Evolutionary conservation across 108 stramenopile genomes (phyloP), one percentile per base, ranked within the genome.

Genomic region (Chaetoceros tenuissimus): DNA sequence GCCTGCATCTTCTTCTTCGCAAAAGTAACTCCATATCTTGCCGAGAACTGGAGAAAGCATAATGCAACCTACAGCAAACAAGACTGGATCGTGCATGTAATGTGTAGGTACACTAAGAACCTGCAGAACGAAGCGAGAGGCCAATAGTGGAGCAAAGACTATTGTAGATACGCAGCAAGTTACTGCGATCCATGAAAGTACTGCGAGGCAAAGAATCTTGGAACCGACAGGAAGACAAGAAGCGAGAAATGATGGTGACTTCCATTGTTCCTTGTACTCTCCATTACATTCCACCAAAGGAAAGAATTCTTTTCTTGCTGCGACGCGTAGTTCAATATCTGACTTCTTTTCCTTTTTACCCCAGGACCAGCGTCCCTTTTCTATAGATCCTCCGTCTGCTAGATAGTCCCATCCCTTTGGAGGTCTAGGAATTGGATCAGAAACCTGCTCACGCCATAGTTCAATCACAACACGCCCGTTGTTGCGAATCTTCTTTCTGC

Each of bases 381-480:
- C 80, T 56, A 67, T 79, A 19, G 92, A 83, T 24, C 86, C 86
- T 8, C 88, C 92, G 29, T 66, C 80, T 46, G 81, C 85, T 24
- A 94, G 78, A 58, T 94, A 87, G 60, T 94, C 92, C 92, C 92
- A 94, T 18, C 87, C 92, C 69, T 88, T 84, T 3, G 92, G 92
- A 1, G 92, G 92, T 19, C 92, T 71, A 13, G 84, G 62, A 59
- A 94, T 86, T 40, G 73, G 60, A 1, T 67, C 68, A 8, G 83
- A 87, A 30, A 61, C 44, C 0, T 70, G 57, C 65, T 93, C 91
- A 47, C 53, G 50, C 76, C 82, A 93, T 19, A 92, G 54, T 56
- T 83, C 80, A 51, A 92, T 85, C 0, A 67, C 27, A 28, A 59
- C 31, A 18, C 31, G 46, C 26, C 25, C 19, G 18, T 60, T 34